Percentiles rank a stretch among this genome's conserved stretches.
These are phyloP conservation scores for Candida sithepensis DNA, from an alignment of 805 yeast genomes.

Conservation along the genomic window DNA sequence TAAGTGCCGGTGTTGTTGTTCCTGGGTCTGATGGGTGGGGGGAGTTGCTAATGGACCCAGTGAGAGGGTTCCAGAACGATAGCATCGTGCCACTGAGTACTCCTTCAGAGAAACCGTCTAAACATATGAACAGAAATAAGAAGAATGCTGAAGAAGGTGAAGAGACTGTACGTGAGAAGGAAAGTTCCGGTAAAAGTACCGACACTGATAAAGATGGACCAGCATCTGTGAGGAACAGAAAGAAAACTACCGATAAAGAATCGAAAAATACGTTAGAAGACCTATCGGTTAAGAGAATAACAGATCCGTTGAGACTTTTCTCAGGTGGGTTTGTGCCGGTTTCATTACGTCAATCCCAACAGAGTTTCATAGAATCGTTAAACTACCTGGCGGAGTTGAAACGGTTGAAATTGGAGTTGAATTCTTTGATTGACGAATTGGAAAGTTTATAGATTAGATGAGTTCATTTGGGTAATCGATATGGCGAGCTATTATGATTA, in stretches of 20 bases:
- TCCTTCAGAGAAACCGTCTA: neutral
- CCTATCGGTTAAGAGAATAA: constrained; percentile 1
- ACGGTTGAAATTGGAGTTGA: constrained; percentile 7
- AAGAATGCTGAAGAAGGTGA: too few species aligned
- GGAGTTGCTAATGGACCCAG: neutral
- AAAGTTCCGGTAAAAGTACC: neutral
- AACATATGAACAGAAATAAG: neutral
- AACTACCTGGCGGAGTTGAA: constrained; percentile 11
- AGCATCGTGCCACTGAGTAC: neutral
- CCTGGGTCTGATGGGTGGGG: neutral
- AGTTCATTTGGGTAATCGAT: too few species aligned
- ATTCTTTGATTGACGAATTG: constrained; percentile 3
- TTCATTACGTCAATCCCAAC: constrained; percentile 18
- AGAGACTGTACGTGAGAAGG: too few species aligned
- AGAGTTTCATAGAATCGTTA: constrained; percentile 8
- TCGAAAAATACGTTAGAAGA: too few species aligned
- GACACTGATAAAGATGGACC: neutral
- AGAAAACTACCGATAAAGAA: neutral
- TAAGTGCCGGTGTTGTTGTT: neutral
- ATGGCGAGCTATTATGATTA: neutral
- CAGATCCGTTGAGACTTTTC: constrained; percentile 23
- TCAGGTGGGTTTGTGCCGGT: constrained; percentile 27
- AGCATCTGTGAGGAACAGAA: neutral
- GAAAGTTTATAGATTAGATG: neutral
- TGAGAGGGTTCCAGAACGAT: neutral